Percentiles rank a stretch among this genome's conserved stretches.
phyloP scores from a whole-genome alignment of 2,329 filamentous ascomycete species.

The Penicillium sp. region DNA sequence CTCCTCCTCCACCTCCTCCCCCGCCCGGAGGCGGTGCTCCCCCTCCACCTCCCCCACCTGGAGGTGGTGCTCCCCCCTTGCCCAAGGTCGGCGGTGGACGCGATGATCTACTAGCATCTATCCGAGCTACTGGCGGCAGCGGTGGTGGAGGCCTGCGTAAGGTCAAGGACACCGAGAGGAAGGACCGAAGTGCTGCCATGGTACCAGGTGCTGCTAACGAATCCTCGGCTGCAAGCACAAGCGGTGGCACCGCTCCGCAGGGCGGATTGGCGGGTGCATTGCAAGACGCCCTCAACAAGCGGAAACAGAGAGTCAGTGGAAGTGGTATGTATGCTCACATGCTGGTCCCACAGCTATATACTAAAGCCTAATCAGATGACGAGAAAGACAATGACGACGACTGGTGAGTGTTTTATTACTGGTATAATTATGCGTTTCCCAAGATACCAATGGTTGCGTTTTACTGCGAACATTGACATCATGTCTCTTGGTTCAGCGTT shows the following conservation, averaged over 20 bases:
- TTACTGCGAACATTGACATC: conserved; percentile 16
- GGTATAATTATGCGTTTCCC: conserved; percentile 10
- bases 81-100: conserved; percentile 39
- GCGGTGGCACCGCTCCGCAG: conserved; percentile 50
- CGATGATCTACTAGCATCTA: conserved; percentile 47
- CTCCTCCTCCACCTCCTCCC: conserved; percentile 50
- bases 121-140: conserved; percentile 55
- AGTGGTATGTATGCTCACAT: conserved; percentile 67
- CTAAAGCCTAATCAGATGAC: conserved; percentile 40
- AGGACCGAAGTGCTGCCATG: conserved; percentile 45
- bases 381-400: conserved; percentile 47
- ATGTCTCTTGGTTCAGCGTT: conserved; percentile 12
- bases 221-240: conserved; percentile 52
- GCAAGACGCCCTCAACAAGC: conserved; percentile 70
- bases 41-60: conserved; percentile 37
- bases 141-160: conserved; percentile 44
- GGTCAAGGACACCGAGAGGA: conserved; percentile 46
- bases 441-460: conserved; percentile 20
- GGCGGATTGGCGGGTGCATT: conserved; percentile 76
- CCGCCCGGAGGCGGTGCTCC: conserved; percentile 34
- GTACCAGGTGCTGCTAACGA: conserved; percentile 52
- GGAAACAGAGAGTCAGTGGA: conserved; percentile 90
- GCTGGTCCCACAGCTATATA: not conserved
- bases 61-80: conserved; percentile 44
- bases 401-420: conserved; percentile 34